A percentile compares a stretch with the other conserved stretches of the same genome.
Evolutionary conservation across 2,329 filamentous ascomycete genomes (phyloP).

Genomic region (Colletotrichum camelliae): DNA sequence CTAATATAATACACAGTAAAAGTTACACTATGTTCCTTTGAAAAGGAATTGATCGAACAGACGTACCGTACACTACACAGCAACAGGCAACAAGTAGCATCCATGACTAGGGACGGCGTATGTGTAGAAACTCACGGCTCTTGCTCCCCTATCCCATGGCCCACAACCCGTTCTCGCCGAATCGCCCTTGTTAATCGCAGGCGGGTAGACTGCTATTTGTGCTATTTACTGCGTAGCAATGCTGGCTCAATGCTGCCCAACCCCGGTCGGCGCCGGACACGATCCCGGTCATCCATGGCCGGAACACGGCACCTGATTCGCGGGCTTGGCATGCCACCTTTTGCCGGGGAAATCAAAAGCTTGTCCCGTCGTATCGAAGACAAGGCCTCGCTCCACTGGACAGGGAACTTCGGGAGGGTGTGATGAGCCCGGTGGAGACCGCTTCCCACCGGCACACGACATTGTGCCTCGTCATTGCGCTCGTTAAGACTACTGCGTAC

Average conservation of each 20-base stretch:
- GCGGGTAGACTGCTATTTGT: not conserved
- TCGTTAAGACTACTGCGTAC: not conserved
- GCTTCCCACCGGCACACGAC: not conserved
- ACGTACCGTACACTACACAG: not conserved
- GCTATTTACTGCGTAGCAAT: not conserved
- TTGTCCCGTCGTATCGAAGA: constrained; percentile 17
- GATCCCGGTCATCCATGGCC: not conserved
- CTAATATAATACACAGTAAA: no score
- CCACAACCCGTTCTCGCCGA: constrained; percentile 9
- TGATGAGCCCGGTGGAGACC: not conserved
- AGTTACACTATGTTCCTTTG: no score
- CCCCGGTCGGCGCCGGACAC: not conserved
- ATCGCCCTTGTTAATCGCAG: not conserved
- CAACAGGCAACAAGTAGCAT: no score
- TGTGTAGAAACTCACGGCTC: not conserved
- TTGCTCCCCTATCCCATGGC: not conserved
- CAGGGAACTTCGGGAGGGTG: not conserved
- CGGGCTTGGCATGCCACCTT: constrained; percentile 11
- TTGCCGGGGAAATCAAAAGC: constrained; percentile 14
- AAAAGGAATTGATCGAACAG: not conserved
- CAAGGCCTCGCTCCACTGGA: not conserved
- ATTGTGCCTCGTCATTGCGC: constrained; percentile 8
- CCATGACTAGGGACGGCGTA: not conserved
- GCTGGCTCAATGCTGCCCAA: not conserved
- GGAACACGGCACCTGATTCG: constrained; percentile 14